Conservation (phyloP, 2,329 filamentous ascomycete genomes). For the Alternaria hordeiaustralica region DNA sequence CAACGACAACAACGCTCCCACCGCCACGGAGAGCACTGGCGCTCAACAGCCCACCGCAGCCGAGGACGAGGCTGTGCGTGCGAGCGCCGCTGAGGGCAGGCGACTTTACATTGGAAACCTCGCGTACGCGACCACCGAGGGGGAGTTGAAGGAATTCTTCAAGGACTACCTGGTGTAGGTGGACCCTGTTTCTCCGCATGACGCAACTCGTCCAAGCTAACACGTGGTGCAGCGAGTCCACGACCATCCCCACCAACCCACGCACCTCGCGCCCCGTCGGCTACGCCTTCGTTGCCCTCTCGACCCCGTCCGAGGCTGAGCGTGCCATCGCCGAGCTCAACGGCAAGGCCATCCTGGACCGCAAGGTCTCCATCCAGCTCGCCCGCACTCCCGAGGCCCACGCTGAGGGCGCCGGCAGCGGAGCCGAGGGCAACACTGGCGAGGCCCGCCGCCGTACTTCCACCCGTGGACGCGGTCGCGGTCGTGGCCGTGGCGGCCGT, state of each 20-base stretch:
- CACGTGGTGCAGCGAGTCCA: constrained; percentile 77
- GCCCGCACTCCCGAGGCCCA: constrained; percentile 94
- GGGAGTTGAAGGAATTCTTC: constrained; percentile 99
- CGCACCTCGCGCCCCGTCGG: constrained; percentile 98
- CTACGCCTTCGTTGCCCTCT: constrained; percentile 98
- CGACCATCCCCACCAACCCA: constrained; percentile 99
- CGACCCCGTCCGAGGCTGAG: constrained; percentile 91
- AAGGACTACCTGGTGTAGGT: constrained; percentile 99
- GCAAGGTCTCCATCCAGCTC: constrained; percentile 98
- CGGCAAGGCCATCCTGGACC: constrained; percentile 93
- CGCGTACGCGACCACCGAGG: constrained; percentile 99
- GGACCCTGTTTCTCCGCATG: constrained; percentile 24
- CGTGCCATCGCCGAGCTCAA: constrained; percentile 95
- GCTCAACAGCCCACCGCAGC: constrained; percentile 72
- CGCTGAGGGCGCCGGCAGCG: constrained; percentile 74
- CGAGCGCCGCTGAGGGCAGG: constrained; percentile 97
- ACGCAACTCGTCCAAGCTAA: constrained; percentile 26
- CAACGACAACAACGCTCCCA: constrained; percentile 54
- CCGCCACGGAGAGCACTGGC: constrained; percentile 57
- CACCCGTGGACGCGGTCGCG: constrained; percentile 63
- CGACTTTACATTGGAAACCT: constrained; percentile 99
- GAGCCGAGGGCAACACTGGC: constrained; percentile 75
- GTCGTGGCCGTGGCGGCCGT: constrained; percentile 67
- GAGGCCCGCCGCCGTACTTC: constrained; percentile 65
- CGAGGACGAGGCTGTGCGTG: constrained; percentile 88